A percentile compares a stretch with the other conserved stretches of the same genome.
These are phyloP conservation scores for Pestalotiopsis sp. DNA, from an alignment of 2,329 filamentous ascomycete genomes.

Conservation along the genomic window DNA sequence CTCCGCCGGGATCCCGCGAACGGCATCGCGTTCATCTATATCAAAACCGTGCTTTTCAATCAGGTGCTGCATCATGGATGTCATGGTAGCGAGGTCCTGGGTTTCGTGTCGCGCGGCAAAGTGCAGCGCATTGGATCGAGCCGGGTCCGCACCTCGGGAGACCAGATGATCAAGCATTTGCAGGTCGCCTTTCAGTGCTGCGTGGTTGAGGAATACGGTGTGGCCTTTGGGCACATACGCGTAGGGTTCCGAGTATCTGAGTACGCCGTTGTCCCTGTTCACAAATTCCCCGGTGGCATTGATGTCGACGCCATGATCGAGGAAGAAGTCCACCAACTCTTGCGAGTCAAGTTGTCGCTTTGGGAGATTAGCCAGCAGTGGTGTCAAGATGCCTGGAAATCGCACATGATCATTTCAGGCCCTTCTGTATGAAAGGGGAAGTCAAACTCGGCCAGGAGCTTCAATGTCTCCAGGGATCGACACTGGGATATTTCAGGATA, in stretches of 20 bases:
- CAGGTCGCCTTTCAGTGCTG: background rate
- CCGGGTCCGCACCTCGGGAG: background rate
- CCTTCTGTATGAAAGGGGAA: background rate
- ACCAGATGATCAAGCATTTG: background rate
- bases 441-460: background rate
- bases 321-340: background rate
- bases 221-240: background rate
- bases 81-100: background rate
- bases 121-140: background rate
- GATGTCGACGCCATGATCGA: background rate
- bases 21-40: background rate
- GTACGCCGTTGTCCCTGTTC: background rate
- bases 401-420: background rate
- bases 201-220: background rate
- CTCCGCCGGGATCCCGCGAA: background rate
- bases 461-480: background rate
- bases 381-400: background rate
- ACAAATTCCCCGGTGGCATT: background rate
- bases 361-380: background rate
- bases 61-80: background rate
- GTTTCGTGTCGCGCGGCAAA: background rate
- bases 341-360: background rate
- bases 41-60: background rate
- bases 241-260: background rate
- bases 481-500: background rate